Evolutionary conservation across 164 flowering plant species (phyloP).

Genomic region (Stephania japonica): DNA sequence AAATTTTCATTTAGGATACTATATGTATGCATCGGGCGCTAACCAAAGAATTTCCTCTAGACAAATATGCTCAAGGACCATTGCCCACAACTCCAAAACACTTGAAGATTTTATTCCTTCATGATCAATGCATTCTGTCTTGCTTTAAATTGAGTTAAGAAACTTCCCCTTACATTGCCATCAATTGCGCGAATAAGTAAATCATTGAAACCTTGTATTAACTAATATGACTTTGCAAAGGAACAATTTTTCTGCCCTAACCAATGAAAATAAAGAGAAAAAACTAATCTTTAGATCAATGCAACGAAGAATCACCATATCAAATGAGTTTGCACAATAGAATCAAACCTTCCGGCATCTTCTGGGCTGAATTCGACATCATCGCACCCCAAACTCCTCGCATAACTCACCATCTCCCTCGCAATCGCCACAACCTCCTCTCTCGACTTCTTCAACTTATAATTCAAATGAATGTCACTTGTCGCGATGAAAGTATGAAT

Average conservation of each 20-base stretch:
- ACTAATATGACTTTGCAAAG: neutral
- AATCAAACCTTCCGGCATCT: conserved; percentile 87
- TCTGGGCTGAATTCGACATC: conserved; percentile 98
- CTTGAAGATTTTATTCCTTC: no score
- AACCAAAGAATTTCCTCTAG: no score
- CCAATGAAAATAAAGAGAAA: neutral
- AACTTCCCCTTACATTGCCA: neutral
- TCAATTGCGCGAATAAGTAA: no score
- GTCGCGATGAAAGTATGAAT: conserved; percentile 94
- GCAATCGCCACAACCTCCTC: conserved; percentile 82
- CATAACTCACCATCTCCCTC: conserved; percentile 69
- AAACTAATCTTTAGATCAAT: neutral
- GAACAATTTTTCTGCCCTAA: neutral
- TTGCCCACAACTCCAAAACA: no score
- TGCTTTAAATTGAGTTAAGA: neutral
- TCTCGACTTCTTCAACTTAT: conserved; percentile 68
- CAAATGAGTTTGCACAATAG: neutral
- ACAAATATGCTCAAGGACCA: no score
- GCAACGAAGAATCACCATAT: neutral
- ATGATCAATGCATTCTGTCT: no score
- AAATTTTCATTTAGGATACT: no score
- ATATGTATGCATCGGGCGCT: no score
- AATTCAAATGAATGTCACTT: conserved; percentile 80
- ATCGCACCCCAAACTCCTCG: conserved; percentile 79
- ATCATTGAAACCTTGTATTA: neutral